A percentile compares a stretch with the other conserved stretches of the same genome.
phyloP scores from a whole-genome alignment of 495 filamentous ascomycete species.

The Aspergillus hancockii region DNA sequence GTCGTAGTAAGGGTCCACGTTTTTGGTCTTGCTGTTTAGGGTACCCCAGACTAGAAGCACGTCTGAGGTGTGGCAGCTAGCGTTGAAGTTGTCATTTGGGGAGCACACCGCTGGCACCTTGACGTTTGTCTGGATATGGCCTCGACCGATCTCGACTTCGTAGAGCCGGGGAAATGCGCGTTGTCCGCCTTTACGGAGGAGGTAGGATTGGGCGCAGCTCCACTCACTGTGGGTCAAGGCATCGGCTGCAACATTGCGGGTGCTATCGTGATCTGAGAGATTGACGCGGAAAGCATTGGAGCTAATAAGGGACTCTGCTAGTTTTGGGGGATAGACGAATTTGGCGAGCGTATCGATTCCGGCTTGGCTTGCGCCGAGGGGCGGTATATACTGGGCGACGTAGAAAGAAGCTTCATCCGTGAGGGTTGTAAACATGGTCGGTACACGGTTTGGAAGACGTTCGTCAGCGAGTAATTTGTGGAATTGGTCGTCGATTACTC shows the following conservation, averaged over 20 bases:
- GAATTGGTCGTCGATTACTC: conserved; percentile 34
- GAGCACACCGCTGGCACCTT: conserved; percentile 27
- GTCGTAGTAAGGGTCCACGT: conserved; percentile 29
- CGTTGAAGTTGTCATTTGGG: conserved; percentile 31
- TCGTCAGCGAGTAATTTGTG: conserved; percentile 22
- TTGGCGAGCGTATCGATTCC: conserved; percentile 19
- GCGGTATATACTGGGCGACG: conserved; percentile 12
- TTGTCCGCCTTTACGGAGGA: conserved; percentile 19
- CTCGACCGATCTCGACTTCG: conserved; percentile 24
- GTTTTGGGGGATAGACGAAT: conserved; percentile 16
- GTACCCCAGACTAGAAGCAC: conserved; percentile 34
- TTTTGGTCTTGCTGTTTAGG: conserved; percentile 30
- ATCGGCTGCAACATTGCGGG: conserved; percentile 19
- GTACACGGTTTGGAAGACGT: conserved; percentile 26
- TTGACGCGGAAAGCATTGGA: conserved; percentile 19
- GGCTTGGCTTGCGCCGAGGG: conserved; percentile 16
- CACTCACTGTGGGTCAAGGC: conserved; percentile 30
- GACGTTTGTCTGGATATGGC: conserved; percentile 26
- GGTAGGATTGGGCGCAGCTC: conserved; percentile 29
- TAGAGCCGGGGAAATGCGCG: conserved; percentile 26
- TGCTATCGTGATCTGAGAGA: conserved; percentile 20
- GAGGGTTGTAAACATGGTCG: conserved; percentile 32
- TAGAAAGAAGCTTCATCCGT: conserved; percentile 30
- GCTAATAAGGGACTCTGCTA: conserved; percentile 21
- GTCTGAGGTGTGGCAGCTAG: conserved; percentile 33